These are phyloP conservation scores for Diplodia intermedia DNA, from an alignment of 2,329 filamentous ascomycete species.

Conservation along the genomic window DNA sequence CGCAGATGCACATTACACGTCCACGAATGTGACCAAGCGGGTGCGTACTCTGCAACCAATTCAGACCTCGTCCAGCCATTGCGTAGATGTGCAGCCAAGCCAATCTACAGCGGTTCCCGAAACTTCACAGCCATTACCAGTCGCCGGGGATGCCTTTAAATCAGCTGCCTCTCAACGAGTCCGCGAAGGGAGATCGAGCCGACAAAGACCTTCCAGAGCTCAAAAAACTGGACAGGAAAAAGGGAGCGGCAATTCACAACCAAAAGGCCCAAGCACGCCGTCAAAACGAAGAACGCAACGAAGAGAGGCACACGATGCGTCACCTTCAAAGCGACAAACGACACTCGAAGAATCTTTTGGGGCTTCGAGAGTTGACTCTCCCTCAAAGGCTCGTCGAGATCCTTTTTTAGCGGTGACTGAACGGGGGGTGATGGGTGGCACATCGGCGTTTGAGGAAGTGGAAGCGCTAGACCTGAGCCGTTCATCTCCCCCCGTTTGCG, in stretches of 20 bases:
- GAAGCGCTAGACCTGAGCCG: constrained; percentile 32
- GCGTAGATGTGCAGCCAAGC: constrained; percentile 5
- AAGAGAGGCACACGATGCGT: neutral
- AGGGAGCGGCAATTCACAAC: neutral
- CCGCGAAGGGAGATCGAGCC: neutral
- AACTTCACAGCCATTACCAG: neutral
- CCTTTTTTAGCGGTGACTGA: neutral
- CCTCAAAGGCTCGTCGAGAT: neutral
- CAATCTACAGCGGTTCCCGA: neutral
- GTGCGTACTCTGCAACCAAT: neutral
- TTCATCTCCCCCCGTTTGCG: constrained; percentile 6
- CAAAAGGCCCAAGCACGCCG: neutral
- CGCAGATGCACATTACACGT: constrained; percentile 22
- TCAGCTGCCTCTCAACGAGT: neutral
- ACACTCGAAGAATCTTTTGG: constrained; percentile 23
- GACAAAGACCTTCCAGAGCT: neutral
- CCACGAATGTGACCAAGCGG: constrained; percentile 28
- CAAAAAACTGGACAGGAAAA: neutral
- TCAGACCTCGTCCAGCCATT: neutral
- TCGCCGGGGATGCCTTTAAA: neutral
- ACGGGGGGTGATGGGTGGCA: neutral
- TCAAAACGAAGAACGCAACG: neutral
- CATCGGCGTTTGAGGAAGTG: neutral
- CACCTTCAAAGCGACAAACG: constrained; percentile 18
- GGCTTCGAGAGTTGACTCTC: neutral